Conservation (phyloP, 495 filamentous ascomycete species). For the Lepraria neglecta region DNA sequence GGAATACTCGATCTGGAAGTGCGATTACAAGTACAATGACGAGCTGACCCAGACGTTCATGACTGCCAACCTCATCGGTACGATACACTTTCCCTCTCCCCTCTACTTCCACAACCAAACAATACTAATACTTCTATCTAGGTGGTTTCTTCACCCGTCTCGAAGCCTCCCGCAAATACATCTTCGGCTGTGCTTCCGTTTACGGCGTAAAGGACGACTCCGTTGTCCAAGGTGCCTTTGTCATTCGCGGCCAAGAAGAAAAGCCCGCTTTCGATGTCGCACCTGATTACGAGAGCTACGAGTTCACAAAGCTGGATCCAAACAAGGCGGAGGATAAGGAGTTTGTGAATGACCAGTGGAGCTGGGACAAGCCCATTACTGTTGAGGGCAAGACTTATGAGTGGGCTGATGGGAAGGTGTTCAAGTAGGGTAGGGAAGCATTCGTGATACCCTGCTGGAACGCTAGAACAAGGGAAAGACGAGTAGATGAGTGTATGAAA, state of each 20-base stretch:
- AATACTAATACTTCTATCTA: conserved; percentile 23
- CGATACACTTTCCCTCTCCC: conserved; percentile 19
- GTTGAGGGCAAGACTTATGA: conserved; percentile 74
- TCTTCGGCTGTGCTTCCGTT: conserved; percentile 89
- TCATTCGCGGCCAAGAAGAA: conserved; percentile 86
- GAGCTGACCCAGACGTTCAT: conserved; percentile 97
- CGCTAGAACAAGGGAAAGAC: no score
- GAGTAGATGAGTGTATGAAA: not conserved
- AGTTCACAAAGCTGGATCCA: conserved; percentile 91
- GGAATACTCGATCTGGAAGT: conserved; percentile 90
- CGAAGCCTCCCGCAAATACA: conserved; percentile 95
- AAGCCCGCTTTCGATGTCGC: conserved; percentile 88
- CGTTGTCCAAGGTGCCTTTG: conserved; percentile 81
- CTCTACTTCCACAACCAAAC: not conserved
- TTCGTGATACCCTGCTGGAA: not conserved
- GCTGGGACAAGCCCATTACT: conserved; percentile 73
- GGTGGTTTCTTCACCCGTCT: conserved; percentile 96
- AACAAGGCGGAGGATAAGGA: conserved; percentile 73
- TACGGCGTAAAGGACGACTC: conserved; percentile 83
- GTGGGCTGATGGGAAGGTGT: conserved; percentile 88
- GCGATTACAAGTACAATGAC: conserved; percentile 96
- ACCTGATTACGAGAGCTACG: conserved; percentile 94
- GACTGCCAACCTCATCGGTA: conserved; percentile 88
- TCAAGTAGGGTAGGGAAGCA: conserved; percentile 65
- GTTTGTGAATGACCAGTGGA: conserved; percentile 82